Evolutionary conservation across 768 basidiomycete species (phyloP).

Genomic region (Tylopilus rubrobrunneus): DNA sequence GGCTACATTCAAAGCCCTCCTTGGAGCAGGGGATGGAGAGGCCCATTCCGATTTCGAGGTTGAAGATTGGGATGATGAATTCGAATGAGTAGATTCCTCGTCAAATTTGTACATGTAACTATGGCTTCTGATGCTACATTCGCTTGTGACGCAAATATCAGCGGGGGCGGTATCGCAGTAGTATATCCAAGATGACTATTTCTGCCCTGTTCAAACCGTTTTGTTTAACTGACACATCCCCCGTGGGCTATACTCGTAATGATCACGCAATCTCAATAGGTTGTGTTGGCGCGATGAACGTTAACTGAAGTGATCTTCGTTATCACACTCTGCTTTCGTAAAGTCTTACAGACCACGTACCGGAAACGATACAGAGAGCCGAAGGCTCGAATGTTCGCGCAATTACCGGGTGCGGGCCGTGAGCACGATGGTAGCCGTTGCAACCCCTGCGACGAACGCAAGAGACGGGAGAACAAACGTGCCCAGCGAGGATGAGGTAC

Average conservation of each 20-base stretch:
- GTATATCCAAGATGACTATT: neutral
- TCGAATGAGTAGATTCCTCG: neutral
- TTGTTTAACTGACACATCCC: neutral
- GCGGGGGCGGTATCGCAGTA: neutral
- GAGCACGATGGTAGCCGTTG: constrained; percentile 34
- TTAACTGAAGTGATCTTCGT: neutral
- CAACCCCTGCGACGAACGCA: constrained; percentile 43
- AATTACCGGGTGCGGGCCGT: constrained; percentile 31
- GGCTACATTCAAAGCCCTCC: neutral
- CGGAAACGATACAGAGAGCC: neutral
- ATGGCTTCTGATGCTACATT: too few relatives aligned
- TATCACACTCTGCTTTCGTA: neutral
- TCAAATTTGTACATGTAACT: too few relatives aligned
- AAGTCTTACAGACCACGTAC: constrained; percentile 6
- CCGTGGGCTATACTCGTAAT: neutral
- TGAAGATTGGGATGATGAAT: constrained; percentile 3
- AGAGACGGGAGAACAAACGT: constrained; percentile 29
- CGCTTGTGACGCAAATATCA: neutral
- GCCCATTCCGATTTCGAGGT: neutral
- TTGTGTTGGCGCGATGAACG: neutral
- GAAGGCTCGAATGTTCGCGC: neutral
- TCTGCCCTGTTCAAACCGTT: neutral
- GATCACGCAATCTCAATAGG: neutral
- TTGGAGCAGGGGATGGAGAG: neutral
- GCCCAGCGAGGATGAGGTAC: constrained; percentile 5